A percentile compares a stretch with the other conserved stretches of the same genome.
Conservation (phyloP, 139 green algal species). For the Coelastrella sp. region DNA sequence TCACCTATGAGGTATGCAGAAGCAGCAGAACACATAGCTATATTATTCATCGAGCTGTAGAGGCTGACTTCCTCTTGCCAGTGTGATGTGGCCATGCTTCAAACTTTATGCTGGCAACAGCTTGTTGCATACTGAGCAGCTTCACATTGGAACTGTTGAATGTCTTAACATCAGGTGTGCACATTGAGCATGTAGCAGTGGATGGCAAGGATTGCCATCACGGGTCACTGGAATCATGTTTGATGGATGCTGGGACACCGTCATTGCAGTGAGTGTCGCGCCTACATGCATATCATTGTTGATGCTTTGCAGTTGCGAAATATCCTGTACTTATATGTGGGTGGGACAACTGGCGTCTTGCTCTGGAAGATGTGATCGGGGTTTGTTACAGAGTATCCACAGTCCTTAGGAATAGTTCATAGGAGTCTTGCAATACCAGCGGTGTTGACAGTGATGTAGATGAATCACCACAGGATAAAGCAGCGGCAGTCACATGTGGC, state of each 20-base stretch:
- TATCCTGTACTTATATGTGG: constrained; percentile 89
- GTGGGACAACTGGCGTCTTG: constrained; percentile 83
- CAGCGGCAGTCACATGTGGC: too few species aligned
- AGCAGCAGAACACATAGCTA: not conserved
- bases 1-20: constrained; percentile 84
- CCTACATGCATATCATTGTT: not conserved
- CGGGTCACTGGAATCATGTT: too few species aligned
- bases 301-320: constrained; percentile 80
- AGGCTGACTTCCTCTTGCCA: not conserved
- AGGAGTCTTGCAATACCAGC: too few species aligned
- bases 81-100: not conserved
- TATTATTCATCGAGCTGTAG: not conserved
- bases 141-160: not conserved
- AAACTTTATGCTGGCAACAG: not conserved
- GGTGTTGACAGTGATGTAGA: too few species aligned
- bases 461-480: too few species aligned
- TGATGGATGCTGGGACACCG: not conserved
- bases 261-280: not conserved
- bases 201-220: too few species aligned
- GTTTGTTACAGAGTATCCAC: too few species aligned
- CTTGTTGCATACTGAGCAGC: not conserved
- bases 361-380: constrained; percentile 86
- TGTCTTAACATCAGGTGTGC: not conserved
- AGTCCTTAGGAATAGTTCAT: too few species aligned
- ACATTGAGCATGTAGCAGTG: not conserved